These are phyloP conservation scores for Starmerella lactis-condensi DNA, from an alignment of 805 yeast species.

Conservation along the genomic window DNA sequence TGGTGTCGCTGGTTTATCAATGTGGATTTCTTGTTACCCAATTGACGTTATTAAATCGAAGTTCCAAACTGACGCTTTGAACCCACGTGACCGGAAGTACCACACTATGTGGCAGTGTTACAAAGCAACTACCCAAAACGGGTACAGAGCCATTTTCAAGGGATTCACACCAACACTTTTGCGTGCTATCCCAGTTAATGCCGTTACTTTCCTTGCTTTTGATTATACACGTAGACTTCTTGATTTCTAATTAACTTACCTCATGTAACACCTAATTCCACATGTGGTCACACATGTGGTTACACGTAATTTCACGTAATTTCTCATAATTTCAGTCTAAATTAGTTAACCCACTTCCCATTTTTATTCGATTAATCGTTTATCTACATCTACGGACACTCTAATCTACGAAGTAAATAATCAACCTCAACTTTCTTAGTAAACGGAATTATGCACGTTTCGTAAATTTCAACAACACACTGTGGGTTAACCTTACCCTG, in stretches of 20 bases:
- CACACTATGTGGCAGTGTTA: slow-evolving; percentile 42
- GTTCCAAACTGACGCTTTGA: slow-evolving; percentile 57
- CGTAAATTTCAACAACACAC: slow-evolving; percentile 62
- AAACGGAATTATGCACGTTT: slow-evolving; percentile 76
- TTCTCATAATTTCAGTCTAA: too few species aligned
- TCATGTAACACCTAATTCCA: too few species aligned
- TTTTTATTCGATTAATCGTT: not conserved
- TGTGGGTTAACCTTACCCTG: slow-evolving; percentile 69
- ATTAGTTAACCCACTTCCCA: too few species aligned
- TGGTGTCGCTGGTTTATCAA: slow-evolving; percentile 73
- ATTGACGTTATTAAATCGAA: slow-evolving; percentile 81
- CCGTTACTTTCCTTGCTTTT: slow-evolving; percentile 86
- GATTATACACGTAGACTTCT: slow-evolving; percentile 48
- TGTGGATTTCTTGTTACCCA: slow-evolving; percentile 78
- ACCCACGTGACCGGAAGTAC: slow-evolving; percentile 40
- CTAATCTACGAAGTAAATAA: slow-evolving; percentile 66
- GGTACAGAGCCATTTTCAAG: slow-evolving; percentile 47
- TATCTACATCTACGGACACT: slow-evolving; percentile 19
- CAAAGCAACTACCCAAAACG: slow-evolving; percentile 29
- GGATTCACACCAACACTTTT: slow-evolving; percentile 85
- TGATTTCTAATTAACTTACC: slow-evolving; percentile 15
- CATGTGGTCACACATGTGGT: too few species aligned
- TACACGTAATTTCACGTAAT: too few species aligned
- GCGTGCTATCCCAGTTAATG: slow-evolving; percentile 97
- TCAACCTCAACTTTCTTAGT: slow-evolving; percentile 93